Conservation (phyloP, 805 yeast species). For the Wickerhamomyces sydowiorum region DNA sequence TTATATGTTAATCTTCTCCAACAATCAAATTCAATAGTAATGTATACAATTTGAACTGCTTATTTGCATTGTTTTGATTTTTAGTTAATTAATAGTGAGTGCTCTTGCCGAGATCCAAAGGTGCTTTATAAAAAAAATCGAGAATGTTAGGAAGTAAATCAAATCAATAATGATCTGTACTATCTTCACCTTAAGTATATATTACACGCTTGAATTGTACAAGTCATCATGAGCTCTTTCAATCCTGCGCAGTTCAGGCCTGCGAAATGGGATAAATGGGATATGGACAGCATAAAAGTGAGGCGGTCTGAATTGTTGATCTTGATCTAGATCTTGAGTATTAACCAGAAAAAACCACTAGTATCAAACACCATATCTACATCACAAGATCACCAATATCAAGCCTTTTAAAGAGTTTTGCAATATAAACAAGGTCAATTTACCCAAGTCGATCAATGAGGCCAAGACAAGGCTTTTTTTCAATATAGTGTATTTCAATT, state of each 20-base stretch:
- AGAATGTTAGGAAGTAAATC: too few relatives aligned
- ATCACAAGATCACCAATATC: conserved; percentile 17
- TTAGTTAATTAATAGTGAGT: too few relatives aligned
- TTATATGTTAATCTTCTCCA: too few relatives aligned
- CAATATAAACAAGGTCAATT: conserved; percentile 8
- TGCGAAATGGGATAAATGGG: too few relatives aligned
- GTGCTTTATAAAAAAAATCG: too few relatives aligned
- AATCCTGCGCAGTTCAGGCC: conserved; percentile 4
- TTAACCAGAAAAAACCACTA: neutral
- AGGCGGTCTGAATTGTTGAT: conserved; percentile 6
- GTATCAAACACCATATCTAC: conserved; percentile 18
- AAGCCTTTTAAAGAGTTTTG: conserved; percentile 18
- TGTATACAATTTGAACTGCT: too few relatives aligned
- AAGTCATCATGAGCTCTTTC: neutral
- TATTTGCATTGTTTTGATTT: too few relatives aligned
- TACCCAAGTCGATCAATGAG: conserved; percentile 9
- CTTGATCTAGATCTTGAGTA: conserved; percentile 1
- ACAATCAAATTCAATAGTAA: too few relatives aligned
- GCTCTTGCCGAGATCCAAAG: too few relatives aligned
- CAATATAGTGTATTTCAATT: conserved; percentile 17
- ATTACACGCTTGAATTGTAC: too few relatives aligned
- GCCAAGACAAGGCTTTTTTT: conserved; percentile 7
- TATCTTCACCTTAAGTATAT: too few relatives aligned
- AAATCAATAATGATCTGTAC: too few relatives aligned
- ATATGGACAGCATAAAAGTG: conserved; percentile 4